Evolutionary conservation across 768 basidiomycete species (phyloP), one percentile per base, ranked within the genome.

Genomic region (Rhizopogon vesiculosus): DNA sequence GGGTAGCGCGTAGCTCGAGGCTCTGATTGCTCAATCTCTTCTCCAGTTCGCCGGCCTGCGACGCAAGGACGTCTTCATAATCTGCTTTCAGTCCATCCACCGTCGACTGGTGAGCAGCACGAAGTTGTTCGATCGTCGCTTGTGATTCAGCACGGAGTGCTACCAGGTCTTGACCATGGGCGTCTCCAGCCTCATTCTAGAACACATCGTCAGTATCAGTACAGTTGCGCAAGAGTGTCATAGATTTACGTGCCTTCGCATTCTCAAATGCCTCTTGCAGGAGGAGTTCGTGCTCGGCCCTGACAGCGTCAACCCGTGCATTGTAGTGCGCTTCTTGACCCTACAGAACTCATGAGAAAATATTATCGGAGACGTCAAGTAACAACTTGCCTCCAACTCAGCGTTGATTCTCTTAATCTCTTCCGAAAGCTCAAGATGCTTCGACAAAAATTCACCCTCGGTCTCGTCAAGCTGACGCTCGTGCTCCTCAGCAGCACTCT

Each of bases 1-100:
- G 83, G 0, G 92, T 91, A 13, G 91, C 92, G 64, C 87, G 91
- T 42, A 93, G 79, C 61, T 93, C 89, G 31, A 92, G 72, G 54
- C 73, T 81, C 58, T 86, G 75, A 49, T 72, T 79, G 53, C 74
- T 74, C 50, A 89, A 77, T 63, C 80, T 79, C 73, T 91, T 91
- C 70, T 85, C 82, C 19, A 86, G 70, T 0, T 67, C 67, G 52
- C 77, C 75, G 41, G 81, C 73, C 61, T 87, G 78, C 16, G 76
- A 77, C 54, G 86, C 84, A 16, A 89, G 74, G 5, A 69, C 61
- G n/a, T 78, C 78, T 39, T 78, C 74, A 60, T 92, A 87, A 51
- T 90, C 87, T 2, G 77, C 72, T 62, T 83, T 80, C 31, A 92
- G 73, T 28, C 78, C 77, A 3, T 86, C 80, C 29, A 93, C 62